Evolutionary conservation across 2,329 filamentous ascomycete species (phyloP).

Genomic region (Fusarium sp.): DNA sequence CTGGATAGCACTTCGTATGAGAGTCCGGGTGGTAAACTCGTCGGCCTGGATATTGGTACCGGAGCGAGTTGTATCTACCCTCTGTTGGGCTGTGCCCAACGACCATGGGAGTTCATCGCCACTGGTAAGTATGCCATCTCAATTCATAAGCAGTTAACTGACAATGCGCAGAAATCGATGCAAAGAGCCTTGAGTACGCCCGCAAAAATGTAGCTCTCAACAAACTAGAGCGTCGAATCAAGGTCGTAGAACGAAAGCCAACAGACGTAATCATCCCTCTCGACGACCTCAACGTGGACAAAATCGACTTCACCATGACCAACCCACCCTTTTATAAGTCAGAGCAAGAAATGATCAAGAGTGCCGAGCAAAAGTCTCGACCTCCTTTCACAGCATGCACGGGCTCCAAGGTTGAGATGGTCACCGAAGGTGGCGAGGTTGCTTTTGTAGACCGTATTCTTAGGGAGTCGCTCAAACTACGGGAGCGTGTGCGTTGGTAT

Average conservation of each 20-base stretch:
- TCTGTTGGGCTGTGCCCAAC: conserved; percentile 78
- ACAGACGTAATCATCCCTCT: conserved; percentile 77
- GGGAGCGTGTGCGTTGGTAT: conserved; percentile 82
- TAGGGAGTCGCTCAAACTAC: conserved; percentile 72
- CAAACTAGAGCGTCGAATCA: conserved; percentile 71
- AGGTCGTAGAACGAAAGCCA: conserved; percentile 66
- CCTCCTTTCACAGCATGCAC: conserved; percentile 81
- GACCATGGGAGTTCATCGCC: conserved; percentile 80
- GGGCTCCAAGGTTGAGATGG: conserved; percentile 86
- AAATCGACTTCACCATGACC: conserved; percentile 87
- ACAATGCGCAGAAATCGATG: conserved; percentile 74
- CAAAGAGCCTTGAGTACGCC: conserved; percentile 75
- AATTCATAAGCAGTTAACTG: background rate
- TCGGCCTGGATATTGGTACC: conserved; percentile 88
- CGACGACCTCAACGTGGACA: conserved; percentile 60
- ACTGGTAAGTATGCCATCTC: conserved; percentile 57
- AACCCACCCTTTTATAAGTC: conserved; percentile 97
- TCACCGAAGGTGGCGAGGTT: conserved; percentile 81
- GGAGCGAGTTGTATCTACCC: conserved; percentile 94
- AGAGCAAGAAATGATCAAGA: conserved; percentile 72
- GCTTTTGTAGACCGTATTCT: conserved; percentile 80
- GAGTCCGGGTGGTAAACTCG: conserved; percentile 60
- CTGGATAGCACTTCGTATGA: conserved; percentile 77
- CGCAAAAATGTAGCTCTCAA: conserved; percentile 76
- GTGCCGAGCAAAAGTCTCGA: conserved; percentile 73